phyloP scores from a whole-genome alignment of 352 stramenopile species.

The Globisporangium yorkense region DNA sequence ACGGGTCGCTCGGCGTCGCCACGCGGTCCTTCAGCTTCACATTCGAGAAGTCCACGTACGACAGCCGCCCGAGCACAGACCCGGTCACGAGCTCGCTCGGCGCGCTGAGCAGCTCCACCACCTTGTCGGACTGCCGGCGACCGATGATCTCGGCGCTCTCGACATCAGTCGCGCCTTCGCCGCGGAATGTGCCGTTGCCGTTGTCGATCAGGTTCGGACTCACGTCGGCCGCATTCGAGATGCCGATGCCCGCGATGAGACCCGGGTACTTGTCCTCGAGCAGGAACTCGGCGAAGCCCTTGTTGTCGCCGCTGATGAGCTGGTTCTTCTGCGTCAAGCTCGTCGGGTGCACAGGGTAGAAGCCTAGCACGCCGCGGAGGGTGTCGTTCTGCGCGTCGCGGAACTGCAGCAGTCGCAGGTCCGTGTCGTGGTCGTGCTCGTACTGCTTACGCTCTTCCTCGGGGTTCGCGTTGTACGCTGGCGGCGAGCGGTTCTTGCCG shows the following conservation, averaged over 20 bases:
- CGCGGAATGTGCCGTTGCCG: constrained; percentile 36
- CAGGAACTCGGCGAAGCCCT: constrained; percentile 48
- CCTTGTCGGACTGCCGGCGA: constrained; percentile 23
- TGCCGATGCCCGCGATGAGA: constrained; percentile 29
- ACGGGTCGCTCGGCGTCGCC: constrained; percentile 18
- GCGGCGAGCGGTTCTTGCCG: constrained; percentile 67
- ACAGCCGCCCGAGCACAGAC: constrained; percentile 21
- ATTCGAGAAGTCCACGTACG: constrained; percentile 45
- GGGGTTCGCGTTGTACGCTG: constrained; percentile 70
- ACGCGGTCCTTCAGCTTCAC: constrained; percentile 22
- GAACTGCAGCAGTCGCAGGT: constrained; percentile 64
- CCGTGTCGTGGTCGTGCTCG: constrained; percentile 50
- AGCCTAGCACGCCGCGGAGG: constrained; percentile 57
- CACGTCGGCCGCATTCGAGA: constrained; percentile 42
- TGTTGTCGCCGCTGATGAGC: constrained; percentile 80
- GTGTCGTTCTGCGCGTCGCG: constrained; percentile 16
- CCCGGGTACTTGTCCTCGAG: constrained; percentile 28
- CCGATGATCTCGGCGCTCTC: constrained; percentile 41
- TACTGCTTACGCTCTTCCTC: constrained; percentile 49
- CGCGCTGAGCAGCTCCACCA: constrained; percentile 19
- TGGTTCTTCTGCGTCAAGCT: constrained; percentile 71
- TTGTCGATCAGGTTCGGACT: constrained; percentile 44
- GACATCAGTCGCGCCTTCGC: constrained; percentile 26
- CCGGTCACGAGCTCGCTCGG: constrained; percentile 22
- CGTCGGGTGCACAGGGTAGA: constrained; percentile 72